A percentile compares a stretch with the other conserved stretches of the same genome.
Evolutionary conservation across 768 basidiomycete species (phyloP).

Genomic region (Podaxis mareebaensis): DNA sequence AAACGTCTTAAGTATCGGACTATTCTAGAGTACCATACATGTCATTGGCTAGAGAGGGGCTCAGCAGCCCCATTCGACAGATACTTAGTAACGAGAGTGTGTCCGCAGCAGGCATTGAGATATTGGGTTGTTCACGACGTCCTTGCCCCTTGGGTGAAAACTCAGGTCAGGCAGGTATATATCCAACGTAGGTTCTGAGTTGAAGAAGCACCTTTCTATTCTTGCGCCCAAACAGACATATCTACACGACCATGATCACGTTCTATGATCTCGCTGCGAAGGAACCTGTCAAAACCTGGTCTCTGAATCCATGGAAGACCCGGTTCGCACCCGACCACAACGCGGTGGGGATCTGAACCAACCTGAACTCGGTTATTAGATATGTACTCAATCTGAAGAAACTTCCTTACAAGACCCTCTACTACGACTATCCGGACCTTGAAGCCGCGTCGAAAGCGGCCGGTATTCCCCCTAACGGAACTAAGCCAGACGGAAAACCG

Average conservation of each 20-base stretch:
- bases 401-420: constrained; percentile 43
- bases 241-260: constrained; percentile 1
- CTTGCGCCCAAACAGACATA: neutral
- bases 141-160: too few species aligned
- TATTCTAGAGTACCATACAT: too few species aligned
- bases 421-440: constrained; percentile 55
- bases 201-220: neutral
- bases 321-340: neutral
- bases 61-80: too few species aligned
- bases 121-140: too few species aligned
- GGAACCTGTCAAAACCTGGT: neutral
- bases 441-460: constrained; percentile 29
- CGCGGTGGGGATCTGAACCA: neutral
- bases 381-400: constrained; percentile 34
- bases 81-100: too few species aligned
- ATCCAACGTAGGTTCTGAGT: neutral
- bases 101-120: too few species aligned
- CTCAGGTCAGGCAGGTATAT: neutral
- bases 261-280: neutral
- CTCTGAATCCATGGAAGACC: constrained; percentile 1
- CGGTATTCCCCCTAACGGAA: constrained; percentile 31
- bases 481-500: constrained; percentile 29
- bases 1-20: too few species aligned
- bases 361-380: constrained; percentile 18
- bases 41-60: too few species aligned